phyloP scores from a whole-genome alignment of 2,329 filamentous ascomycete genomes.

The Beauveria rudraprayagi region DNA sequence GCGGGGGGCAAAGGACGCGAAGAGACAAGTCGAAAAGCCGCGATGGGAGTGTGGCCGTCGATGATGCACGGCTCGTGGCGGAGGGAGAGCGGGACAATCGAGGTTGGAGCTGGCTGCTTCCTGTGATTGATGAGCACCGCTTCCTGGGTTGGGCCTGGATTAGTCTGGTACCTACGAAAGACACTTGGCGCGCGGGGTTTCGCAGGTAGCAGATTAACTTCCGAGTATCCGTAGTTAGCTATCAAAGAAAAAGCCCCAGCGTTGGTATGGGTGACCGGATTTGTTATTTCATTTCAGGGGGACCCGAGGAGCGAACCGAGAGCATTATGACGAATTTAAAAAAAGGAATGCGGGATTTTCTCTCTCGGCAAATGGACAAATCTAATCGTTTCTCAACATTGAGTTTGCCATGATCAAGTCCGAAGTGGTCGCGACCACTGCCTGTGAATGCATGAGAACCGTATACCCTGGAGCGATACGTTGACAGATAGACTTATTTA shows the following conservation, averaged over 20 bases:
- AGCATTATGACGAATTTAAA: background rate
- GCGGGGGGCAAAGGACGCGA: background rate
- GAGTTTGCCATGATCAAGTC: background rate
- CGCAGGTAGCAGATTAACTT: no score
- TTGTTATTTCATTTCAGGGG: background rate
- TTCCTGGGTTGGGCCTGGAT: background rate
- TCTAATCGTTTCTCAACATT: background rate
- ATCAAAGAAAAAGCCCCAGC: background rate
- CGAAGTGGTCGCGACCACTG: background rate
- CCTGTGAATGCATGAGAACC: background rate
- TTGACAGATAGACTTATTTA: no score
- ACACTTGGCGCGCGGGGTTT: background rate
- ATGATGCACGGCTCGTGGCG: constrained; percentile 2
- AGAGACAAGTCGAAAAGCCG: background rate
- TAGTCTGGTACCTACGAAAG: background rate
- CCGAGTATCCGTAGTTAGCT: no score
- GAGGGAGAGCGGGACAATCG: constrained; percentile 3
- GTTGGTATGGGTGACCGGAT: background rate
- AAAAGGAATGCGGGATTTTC: background rate
- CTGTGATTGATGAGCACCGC: background rate
- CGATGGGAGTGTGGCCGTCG: background rate
- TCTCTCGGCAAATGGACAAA: background rate
- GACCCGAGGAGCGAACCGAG: background rate
- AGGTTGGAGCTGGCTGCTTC: background rate
- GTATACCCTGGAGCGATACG: background rate